Base-by-base conservation (phyloP, 2,329 filamentous ascomycete species). In the Clonostachys rhizophaga region DNA sequence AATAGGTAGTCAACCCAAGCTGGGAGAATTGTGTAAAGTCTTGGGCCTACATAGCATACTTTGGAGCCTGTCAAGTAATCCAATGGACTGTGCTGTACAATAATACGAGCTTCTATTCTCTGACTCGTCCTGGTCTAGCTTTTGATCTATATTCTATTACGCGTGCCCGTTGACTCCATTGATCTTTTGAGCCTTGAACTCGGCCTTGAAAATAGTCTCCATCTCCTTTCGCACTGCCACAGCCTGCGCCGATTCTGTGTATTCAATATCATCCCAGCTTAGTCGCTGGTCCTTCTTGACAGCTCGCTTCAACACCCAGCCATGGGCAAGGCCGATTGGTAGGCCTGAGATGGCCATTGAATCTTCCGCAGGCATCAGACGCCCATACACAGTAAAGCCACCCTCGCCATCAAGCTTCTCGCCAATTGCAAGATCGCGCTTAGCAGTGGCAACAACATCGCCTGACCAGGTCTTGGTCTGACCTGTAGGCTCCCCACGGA, bases 371-470 rank as follows among this genome's bases (percentile, higher is more conserved):
- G 63, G 63, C 63, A 69, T 67, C 9, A 74, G 56, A 49, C 65
- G 68, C 8, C 71, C 70, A 50, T 70, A 72, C 10, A 71, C 70
- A 52, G 68, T 71, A 54, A 66, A 74, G 3, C 70, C 70, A 14
- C 69, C 70, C 51, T 71, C 68, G 3, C 68, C 68, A 49, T 72
- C 71, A 1, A 72, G 60, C 56, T 64, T 69, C 57, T 72, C 71
- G 39, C 66, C 69, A 12, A 62, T 62, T 43, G 65, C 60, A n/a
- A 74, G 59, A 47, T 72, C 68, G 10, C 67, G 61, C 58, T 73
- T 74, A 20, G 70, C 69, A 5, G 68, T 72, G 6, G 71, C 70
- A 9, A 73, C 67, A n/a, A 71, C 68, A 50, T 74, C 70, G 20
- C 65, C 70, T 1, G 61, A 58, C 61, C 65, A 72, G 0, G 65